Evolutionary conservation across 2,329 filamentous ascomycete species (phyloP).

Genomic region (Cladobotryum protrusum): DNA sequence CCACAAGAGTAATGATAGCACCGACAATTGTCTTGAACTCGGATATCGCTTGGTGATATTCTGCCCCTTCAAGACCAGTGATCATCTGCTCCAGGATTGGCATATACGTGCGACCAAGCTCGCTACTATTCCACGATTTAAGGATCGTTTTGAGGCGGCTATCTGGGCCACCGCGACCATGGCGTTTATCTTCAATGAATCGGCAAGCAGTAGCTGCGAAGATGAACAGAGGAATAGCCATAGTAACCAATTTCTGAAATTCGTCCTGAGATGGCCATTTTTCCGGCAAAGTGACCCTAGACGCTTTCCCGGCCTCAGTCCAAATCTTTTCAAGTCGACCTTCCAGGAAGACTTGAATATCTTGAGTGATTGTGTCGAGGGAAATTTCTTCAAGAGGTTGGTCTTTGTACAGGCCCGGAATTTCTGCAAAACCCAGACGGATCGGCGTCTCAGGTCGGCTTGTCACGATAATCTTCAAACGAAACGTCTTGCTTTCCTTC

Average conservation of each 20-base stretch:
- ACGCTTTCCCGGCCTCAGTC: no score
- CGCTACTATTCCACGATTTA: neutral
- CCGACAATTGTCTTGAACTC: slow-evolving; percentile 25
- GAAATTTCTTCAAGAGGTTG: neutral
- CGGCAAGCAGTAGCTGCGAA: slow-evolving; percentile 16
- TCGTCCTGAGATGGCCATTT: neutral
- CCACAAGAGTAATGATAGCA: slow-evolving; percentile 22
- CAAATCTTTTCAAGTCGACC: slow-evolving; percentile 1
- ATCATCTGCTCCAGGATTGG: slow-evolving; percentile 14
- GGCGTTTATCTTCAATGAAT: slow-evolving; percentile 15
- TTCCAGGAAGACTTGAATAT: slow-evolving; percentile 20
- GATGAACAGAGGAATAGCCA: slow-evolving; percentile 16
- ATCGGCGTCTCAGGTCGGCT: slow-evolving; percentile 28
- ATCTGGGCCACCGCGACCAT: slow-evolving; percentile 10
- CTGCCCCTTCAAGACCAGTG: neutral
- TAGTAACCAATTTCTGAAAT: slow-evolving; percentile 4
- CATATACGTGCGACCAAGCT: slow-evolving; percentile 16
- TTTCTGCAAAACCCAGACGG: slow-evolving; percentile 17
- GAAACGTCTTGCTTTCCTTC: neutral
- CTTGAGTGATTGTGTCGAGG: slow-evolving; percentile 11
- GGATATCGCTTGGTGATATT: slow-evolving; percentile 10
- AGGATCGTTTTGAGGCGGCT: slow-evolving; percentile 19
- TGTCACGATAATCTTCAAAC: slow-evolving; percentile 28
- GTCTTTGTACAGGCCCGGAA: no score
- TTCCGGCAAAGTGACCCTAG: no score